These are phyloP conservation scores for Arthrinium phaeospermum DNA, from an alignment of 2,329 filamentous ascomycete genomes.

Conservation along the genomic window DNA sequence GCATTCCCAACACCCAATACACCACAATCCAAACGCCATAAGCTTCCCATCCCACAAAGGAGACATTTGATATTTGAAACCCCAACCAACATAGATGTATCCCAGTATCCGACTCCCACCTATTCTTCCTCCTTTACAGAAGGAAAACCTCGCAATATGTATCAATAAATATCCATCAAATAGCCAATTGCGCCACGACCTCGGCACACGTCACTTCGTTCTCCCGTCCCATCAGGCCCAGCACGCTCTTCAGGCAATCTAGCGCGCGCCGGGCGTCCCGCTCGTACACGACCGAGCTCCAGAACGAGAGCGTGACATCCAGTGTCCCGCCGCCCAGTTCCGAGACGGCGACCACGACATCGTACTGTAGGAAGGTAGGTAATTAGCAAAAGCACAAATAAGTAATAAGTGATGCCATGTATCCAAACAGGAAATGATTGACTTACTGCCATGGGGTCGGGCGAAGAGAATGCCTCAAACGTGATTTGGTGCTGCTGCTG, in stretches of 20 bases:
- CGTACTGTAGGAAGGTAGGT: constrained; percentile 10
- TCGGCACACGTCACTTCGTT: constrained; percentile 7
- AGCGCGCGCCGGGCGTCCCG: constrained; percentile 18
- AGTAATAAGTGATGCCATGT: too few relatives aligned
- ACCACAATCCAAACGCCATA: too few relatives aligned
- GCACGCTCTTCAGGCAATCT: constrained; percentile 17
- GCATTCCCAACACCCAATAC: too few relatives aligned
- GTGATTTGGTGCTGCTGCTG: constrained; percentile 3
- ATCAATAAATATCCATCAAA: not conserved
- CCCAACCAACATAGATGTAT: too few relatives aligned
- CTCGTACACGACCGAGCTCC: constrained; percentile 20
- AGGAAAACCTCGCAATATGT: not conserved
- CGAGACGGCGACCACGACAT: constrained; percentile 23
- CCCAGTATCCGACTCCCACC: too few relatives aligned
- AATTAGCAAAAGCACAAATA: too few relatives aligned
- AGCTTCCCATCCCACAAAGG: too few relatives aligned
- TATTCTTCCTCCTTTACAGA: not conserved
- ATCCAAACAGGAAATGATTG: too few relatives aligned
- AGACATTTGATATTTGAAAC: too few relatives aligned
- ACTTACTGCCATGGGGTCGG: constrained; percentile 24
- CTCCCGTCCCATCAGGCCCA: constrained; percentile 19
- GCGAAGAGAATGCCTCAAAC: constrained; percentile 15
- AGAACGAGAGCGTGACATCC: constrained; percentile 22
- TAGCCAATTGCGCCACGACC: not conserved
- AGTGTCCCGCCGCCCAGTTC: constrained; percentile 21